phyloP scores from a whole-genome alignment of 192 early-diverging fungal genomes.

The Hyaloraphidium curvatum region DNA sequence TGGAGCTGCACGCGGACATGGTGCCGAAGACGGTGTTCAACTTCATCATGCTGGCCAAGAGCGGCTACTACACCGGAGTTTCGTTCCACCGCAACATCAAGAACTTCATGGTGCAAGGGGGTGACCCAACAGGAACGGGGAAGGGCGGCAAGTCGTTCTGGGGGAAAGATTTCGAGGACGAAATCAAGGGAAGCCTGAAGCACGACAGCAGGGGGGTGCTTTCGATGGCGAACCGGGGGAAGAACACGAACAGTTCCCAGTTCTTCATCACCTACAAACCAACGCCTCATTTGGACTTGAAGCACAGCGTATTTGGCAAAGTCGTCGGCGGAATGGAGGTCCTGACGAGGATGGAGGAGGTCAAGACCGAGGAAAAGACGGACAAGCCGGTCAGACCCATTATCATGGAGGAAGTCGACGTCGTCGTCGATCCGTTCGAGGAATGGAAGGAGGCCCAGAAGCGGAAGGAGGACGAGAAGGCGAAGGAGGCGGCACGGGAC shows the following conservation, averaged over 20 bases:
- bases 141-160: conserved; percentile 25
- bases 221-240: conserved; percentile 90
- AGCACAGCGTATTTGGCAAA: conserved; percentile 89
- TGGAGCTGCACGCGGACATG: conserved; percentile 62
- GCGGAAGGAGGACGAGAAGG: conserved; percentile 34
- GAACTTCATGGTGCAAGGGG: conserved; percentile 34
- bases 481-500: conserved; percentile 16
- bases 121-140: conserved; percentile 32
- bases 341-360: conserved; percentile 55
- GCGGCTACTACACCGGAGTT: conserved; percentile 65
- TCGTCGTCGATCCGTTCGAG: conserved; percentile 75
- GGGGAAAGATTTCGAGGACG: conserved; percentile 44
- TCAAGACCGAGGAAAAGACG: conserved; percentile 42
- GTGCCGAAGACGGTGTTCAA: conserved; percentile 80
- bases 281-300: conserved; percentile 33
- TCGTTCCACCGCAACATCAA: conserved; percentile 60
- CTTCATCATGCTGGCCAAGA: conserved; percentile 69
- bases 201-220: conserved; percentile 71
- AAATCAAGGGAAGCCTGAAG: conserved; percentile 35
- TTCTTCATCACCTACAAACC: conserved; percentile 25
- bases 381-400: conserved; percentile 59
- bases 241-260: conserved; percentile 73
- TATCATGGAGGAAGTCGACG: conserved; percentile 42
- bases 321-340: conserved; percentile 73
- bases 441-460: conserved; percentile 45